Evolutionary conservation across 441 rosid genomes (phyloP).

Genomic region (Populus hybrid): DNA sequence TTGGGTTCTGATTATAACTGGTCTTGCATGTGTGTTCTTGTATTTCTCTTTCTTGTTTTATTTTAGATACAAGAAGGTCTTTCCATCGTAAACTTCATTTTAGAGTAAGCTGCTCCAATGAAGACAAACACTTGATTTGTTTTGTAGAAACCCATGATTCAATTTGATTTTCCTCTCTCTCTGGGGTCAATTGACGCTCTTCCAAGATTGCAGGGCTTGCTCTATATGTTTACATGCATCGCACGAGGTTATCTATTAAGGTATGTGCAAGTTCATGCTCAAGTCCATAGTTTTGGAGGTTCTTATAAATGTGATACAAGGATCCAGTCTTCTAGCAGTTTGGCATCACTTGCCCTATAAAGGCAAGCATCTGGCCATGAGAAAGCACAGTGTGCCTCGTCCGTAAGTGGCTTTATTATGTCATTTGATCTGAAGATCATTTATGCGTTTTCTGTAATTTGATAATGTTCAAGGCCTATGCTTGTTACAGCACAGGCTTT

Average conservation of each 20-base stretch:
- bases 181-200: neutral
- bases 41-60: slow-evolving; percentile 66
- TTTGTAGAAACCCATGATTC: neutral
- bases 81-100: slow-evolving; percentile 49
- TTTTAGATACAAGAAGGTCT: slow-evolving; percentile 79
- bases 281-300: neutral
- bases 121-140: neutral
- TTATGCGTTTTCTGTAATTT: neutral
- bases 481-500: neutral
- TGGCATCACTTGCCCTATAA: neutral
- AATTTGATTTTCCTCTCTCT: neutral
- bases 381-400: neutral
- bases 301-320: neutral
- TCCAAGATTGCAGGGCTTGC: neutral
- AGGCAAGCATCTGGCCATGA: neutral
- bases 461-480: neutral
- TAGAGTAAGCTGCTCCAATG: slow-evolving; percentile 1
- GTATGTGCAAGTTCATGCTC: neutral
- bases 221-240: neutral
- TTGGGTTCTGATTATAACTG: slow-evolving; percentile 74
- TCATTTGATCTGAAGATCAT: neutral
- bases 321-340: neutral
- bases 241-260: neutral
- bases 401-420: neutral
- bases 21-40: slow-evolving; percentile 48